These are phyloP conservation scores for Isatis lusitanica DNA, from an alignment of 441 rosid species.

Conservation along the genomic window DNA sequence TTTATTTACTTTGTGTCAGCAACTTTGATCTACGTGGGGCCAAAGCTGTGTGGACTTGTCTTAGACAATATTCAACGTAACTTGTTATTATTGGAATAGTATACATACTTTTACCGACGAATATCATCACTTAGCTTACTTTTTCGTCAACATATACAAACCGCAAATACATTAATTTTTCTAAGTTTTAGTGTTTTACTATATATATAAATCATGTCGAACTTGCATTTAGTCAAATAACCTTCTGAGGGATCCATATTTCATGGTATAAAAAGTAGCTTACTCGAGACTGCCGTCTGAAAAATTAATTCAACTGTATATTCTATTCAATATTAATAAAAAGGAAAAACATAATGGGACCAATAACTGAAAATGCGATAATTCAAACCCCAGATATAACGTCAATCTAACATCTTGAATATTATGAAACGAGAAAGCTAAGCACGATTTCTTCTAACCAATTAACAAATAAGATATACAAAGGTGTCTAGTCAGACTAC, in stretches of 20 bases:
- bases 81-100: slow-evolving; percentile 1
- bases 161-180: neutral
- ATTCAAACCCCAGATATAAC: neutral
- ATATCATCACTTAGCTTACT: neutral
- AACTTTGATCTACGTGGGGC: slow-evolving; percentile 28
- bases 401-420: neutral
- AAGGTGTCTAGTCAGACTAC: neutral
- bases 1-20: slow-evolving; percentile 14
- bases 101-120: neutral
- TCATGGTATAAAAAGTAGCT: neutral
- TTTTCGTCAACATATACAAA: neutral
- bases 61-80: slow-evolving; percentile 8
- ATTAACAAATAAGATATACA: neutral
- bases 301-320: neutral
- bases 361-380: neutral
- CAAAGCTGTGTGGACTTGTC: slow-evolving; percentile 21
- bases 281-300: neutral
- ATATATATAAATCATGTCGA: neutral
- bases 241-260: neutral
- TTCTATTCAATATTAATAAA: neutral
- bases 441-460: neutral
- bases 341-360: neutral
- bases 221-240: neutral
- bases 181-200: neutral
- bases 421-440: neutral